Conservation (phyloP, 2,329 filamentous ascomycete genomes). For the Xylaria sp. region DNA sequence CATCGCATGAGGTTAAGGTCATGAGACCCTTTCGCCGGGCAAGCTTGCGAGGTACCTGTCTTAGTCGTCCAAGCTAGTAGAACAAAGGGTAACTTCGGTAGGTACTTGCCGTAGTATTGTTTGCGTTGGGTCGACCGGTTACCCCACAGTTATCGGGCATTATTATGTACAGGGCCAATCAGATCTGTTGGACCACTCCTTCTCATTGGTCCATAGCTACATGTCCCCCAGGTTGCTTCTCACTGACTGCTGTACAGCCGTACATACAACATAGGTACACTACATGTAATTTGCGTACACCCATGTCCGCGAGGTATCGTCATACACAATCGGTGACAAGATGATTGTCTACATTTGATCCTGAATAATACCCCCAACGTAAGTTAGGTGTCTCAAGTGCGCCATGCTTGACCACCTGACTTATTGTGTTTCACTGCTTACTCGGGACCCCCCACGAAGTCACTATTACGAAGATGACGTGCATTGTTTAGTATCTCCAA, state of each 20-base stretch:
- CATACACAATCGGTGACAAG: conserved; percentile 7
- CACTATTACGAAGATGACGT: neutral
- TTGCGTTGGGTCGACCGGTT: too few relatives aligned
- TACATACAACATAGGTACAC: neutral
- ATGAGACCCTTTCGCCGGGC: conserved; percentile 42
- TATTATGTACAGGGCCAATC: neutral
- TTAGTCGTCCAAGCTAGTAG: neutral
- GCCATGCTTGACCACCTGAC: neutral
- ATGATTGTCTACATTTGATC: neutral
- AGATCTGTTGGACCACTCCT: neutral
- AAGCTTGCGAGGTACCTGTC: conserved; percentile 20
- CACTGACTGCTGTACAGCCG: neutral
- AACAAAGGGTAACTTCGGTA: neutral
- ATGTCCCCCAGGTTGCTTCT: neutral
- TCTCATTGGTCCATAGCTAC: neutral
- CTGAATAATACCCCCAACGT: neutral
- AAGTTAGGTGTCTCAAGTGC: neutral
- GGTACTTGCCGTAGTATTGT: neutral
- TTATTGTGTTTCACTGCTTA: neutral
- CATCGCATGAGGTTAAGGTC: conserved; percentile 45
- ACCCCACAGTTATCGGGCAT: neutral
- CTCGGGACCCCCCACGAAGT: neutral
- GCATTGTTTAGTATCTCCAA: neutral
- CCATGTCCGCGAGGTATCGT: neutral
- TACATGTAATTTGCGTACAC: neutral